phyloP scores from a whole-genome alignment of 495 filamentous ascomycete genomes.

The Hypoxylon crocopeplum region DNA sequence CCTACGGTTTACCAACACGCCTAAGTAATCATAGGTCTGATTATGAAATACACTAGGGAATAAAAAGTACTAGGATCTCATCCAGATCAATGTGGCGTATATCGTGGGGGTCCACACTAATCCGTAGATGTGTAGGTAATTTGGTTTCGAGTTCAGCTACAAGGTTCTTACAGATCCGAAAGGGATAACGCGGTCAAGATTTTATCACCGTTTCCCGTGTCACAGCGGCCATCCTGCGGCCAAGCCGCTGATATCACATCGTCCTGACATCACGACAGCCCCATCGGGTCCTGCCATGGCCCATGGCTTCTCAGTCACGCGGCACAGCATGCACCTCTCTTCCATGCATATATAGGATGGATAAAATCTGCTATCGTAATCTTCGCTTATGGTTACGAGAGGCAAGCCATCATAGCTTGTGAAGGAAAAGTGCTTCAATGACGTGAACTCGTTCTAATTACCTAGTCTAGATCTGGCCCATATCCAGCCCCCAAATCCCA shows the following conservation, averaged over 20 bases:
- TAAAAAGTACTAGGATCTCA: not conserved
- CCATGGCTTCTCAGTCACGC: slow-evolving; percentile 19
- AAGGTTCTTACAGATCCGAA: slow-evolving; percentile 12
- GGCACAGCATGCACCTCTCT: slow-evolving; percentile 5
- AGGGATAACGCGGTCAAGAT: not conserved
- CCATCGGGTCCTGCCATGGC: slow-evolving; percentile 3
- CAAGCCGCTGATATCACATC: slow-evolving; percentile 9
- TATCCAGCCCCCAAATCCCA: slow-evolving; percentile 14
- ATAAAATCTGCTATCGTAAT: no score
- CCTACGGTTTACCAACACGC: not conserved
- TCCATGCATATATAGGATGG: slow-evolving; percentile 6
- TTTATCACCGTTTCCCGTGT: slow-evolving; percentile 7
- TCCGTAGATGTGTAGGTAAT: no score
- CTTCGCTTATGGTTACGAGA: no score
- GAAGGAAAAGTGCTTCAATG: no score
- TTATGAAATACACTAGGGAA: not conserved
- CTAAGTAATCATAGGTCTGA: no score
- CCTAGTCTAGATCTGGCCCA: not conserved
- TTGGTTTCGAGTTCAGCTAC: slow-evolving; percentile 1
- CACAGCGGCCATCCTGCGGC: slow-evolving; percentile 9
- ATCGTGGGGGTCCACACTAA: not conserved
- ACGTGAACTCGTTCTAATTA: slow-evolving; percentile 1
- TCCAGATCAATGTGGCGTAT: not conserved
- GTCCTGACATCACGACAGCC: slow-evolving; percentile 17
- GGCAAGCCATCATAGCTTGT: not conserved